A percentile compares a stretch with the other conserved stretches of the same genome.
Conservation (phyloP, 441 rosid species). For the Gossypium aridum region DNA sequence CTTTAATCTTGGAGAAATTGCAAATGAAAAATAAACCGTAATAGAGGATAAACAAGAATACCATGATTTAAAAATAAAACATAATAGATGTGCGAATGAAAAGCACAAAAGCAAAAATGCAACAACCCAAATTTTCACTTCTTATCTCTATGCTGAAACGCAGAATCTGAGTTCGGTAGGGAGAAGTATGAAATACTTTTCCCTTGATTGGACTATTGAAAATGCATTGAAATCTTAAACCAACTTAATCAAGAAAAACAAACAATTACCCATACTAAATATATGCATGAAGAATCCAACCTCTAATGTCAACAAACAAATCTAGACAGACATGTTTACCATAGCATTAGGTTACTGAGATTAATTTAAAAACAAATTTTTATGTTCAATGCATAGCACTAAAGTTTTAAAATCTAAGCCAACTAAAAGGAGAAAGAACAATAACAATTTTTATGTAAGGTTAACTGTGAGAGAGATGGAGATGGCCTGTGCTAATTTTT, state of each 20-base stretch:
- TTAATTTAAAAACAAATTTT: neutral
- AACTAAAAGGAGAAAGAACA: neutral
- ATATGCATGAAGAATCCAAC: neutral
- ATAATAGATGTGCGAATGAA: slow-evolving; percentile 2
- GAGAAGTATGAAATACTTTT: neutral
- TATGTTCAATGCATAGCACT: neutral
- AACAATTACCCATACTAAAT: neutral
- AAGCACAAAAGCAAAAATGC: neutral
- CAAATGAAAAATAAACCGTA: no score
- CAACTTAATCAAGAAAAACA: neutral
- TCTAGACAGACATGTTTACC: neutral
- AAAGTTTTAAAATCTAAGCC: neutral
- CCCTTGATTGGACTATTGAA: neutral
- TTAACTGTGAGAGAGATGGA: neutral
- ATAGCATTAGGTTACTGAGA: neutral
- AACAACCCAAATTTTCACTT: neutral
- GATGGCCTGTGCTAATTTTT: neutral
- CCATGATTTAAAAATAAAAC: neutral
- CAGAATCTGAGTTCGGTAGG: neutral
- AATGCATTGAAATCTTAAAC: neutral
- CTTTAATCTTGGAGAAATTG: no score
- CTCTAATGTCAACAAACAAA: neutral
- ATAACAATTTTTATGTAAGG: neutral
- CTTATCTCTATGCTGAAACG: neutral
- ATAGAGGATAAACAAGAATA: neutral